A percentile compares a stretch with the other conserved stretches of the same genome.
These are phyloP conservation scores for Citeromyces hawaiiensis DNA, from an alignment of 1,139 yeast species.

Conservation along the genomic window DNA sequence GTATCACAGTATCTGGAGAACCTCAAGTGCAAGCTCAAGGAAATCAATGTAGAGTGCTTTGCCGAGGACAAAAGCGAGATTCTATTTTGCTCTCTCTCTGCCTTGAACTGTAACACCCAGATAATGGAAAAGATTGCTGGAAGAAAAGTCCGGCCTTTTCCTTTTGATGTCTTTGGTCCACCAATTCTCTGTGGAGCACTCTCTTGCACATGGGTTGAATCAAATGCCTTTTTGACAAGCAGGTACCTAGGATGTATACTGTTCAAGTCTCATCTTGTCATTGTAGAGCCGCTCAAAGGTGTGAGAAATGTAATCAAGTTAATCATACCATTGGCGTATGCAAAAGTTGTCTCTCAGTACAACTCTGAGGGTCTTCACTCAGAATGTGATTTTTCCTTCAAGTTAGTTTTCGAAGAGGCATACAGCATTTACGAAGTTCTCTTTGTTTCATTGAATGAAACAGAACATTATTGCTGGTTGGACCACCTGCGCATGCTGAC, in stretches of 20 bases:
- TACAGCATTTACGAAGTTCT: conserved; percentile 30
- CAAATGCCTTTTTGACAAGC: conserved; percentile 4
- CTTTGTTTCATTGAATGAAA: conserved; percentile 19
- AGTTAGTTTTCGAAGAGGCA: conserved; percentile 30
- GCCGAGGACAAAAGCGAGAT: conserved; percentile 11
- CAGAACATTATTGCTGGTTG: conserved; percentile 29
- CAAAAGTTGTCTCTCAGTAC: conserved; percentile 14
- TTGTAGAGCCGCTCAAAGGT: conserved; percentile 14
- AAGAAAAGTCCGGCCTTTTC: conserved; percentile 5
- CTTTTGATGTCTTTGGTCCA: conserved; percentile 15
- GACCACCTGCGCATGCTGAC: conserved; percentile 21
- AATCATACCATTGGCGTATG: conserved; percentile 32
- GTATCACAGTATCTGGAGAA: conserved; percentile 5
- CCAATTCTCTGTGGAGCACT: conserved; percentile 10
- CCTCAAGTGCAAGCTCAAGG: conserved; percentile 15
- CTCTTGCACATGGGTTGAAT: conserved; percentile 3
- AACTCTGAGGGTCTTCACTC: conserved; percentile 24
- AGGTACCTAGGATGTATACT: conserved; percentile 24
- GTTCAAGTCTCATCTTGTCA: conserved; percentile 36
- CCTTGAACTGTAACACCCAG: conserved; percentile 9
- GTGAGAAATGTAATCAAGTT: conserved; percentile 23
- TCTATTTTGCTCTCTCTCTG: conserved; percentile 7
- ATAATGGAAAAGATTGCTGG: conserved; percentile 7
- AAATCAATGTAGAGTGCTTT: conserved; percentile 11
- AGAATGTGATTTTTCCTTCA: conserved; percentile 20